Evolutionary conservation across 768 basidiomycete genomes (phyloP).

Genomic region (Ramaria sp.): DNA sequence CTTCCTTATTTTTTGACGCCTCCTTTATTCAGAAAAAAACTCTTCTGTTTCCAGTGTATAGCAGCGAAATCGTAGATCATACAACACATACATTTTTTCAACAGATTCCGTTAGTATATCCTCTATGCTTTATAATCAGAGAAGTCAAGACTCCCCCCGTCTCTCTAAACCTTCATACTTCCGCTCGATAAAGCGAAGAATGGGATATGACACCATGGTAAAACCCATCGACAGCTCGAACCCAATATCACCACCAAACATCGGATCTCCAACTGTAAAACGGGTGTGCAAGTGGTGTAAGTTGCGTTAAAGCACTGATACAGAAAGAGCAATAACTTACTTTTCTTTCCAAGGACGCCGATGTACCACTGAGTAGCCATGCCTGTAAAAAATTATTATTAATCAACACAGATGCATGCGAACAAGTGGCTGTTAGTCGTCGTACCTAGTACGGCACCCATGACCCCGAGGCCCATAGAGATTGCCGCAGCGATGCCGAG

Average conservation of each 20-base stretch:
- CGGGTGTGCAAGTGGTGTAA: background rate
- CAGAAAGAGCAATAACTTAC: slow-evolving; percentile 4
- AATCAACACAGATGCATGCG: background rate
- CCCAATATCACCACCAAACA: slow-evolving; percentile 25
- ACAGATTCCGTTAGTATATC: background rate
- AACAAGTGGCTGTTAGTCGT: background rate
- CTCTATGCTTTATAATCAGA: too few species aligned
- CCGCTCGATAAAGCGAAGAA: background rate
- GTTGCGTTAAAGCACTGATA: background rate
- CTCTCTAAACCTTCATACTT: background rate
- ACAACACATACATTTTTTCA: background rate
- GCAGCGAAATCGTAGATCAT: too few species aligned
- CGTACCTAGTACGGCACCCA: slow-evolving; percentile 30
- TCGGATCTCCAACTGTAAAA: slow-evolving; percentile 15
- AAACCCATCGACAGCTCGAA: slow-evolving; percentile 26
- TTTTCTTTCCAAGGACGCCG: slow-evolving; percentile 19
- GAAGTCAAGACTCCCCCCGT: background rate
- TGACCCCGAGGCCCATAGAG: slow-evolving; percentile 24
- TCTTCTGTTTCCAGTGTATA: too few species aligned
- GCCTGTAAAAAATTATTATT: slow-evolving; percentile 2
- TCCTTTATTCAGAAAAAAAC: too few species aligned
- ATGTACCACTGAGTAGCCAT: slow-evolving; percentile 22
- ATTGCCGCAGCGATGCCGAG: slow-evolving; percentile 26
- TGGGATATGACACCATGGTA: slow-evolving; percentile 15
- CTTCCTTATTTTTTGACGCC: too few species aligned